Base-by-base conservation (phyloP, 2,329 filamentous ascomycete genomes). In the Biscogniauxia sp. region DNA sequence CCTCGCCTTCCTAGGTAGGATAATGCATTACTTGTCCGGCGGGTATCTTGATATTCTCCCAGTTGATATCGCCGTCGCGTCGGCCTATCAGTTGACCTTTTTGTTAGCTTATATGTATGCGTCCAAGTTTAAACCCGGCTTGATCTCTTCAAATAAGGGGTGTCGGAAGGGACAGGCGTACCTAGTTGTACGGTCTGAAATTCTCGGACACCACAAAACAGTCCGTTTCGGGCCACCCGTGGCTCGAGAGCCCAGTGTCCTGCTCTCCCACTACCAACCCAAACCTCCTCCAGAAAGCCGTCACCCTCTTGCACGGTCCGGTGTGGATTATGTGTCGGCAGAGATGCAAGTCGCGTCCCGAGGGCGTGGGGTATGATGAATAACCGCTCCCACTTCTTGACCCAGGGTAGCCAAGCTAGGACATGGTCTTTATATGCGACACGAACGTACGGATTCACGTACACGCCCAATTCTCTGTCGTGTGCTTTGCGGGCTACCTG, bases 361-460 rank as follows among this genome's bases (percentile, higher is more conserved):
- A 91, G 70, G 26, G 78, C 76, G 68, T 92, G 88, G 2, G 85
- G 79, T 3, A 83, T 73, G 0, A 80, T 78, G 63, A 89, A 87
- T 0, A 92, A 77, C 5, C 84, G 78, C 73, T 93, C 90, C 68
- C 89, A 88, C 13, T 86, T 84, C 61, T 84, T 83, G 5, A 84
- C 83, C 26, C 87, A 74, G 1, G 79, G 75, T 1, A 92, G 78
- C 83, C 84, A 88, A 0, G 76, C 76, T 8, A 90, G 79, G 0
- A 86, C 84, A 3, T 71, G 70, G 28, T 78, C 74, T 53, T 84
- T 82, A 71, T 93, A 92, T 1, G 89, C 86, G 4, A 91, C 88
- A 19, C 90, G 84, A 51, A 93, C 83, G 69, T 84, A 92, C 0
- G 90, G 90, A 70, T 93, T 93, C 79, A 92, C 84, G 70, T 85